A percentile compares a stretch with the other conserved stretches of the same genome.
phyloP scores from a whole-genome alignment of 78 protist species.

The Carpediemonas membranifera region DNA sequence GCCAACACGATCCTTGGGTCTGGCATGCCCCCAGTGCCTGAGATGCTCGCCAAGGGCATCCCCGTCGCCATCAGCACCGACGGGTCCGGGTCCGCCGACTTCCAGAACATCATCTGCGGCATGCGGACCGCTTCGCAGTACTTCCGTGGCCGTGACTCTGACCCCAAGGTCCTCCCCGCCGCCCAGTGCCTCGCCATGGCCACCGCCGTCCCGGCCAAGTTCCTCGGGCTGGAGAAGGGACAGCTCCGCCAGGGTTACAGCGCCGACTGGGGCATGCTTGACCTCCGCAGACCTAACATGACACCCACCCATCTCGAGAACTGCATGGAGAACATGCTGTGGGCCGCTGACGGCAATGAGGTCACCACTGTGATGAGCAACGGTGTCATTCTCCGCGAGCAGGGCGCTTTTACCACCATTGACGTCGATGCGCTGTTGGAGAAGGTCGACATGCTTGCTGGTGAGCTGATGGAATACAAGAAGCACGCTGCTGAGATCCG shows the following conservation, averaged over 20 bases:
- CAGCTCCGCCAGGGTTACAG: not conserved
- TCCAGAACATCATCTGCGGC: constrained; percentile 22
- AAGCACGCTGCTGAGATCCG: not conserved
- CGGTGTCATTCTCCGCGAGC: constrained; percentile 22
- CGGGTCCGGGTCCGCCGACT: constrained; percentile 38
- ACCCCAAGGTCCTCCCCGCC: constrained; percentile 20
- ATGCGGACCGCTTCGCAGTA: constrained; percentile 14
- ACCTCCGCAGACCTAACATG: constrained; percentile 6
- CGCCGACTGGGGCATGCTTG: constrained; percentile 20
- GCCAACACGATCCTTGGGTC: constrained; percentile 28
- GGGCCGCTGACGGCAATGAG: constrained; percentile 31
- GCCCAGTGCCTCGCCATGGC: constrained; percentile 12
- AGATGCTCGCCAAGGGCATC: constrained; percentile 18
- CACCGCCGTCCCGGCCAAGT: constrained; percentile 14
- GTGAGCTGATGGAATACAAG: not conserved
- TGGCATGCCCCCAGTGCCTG: constrained; percentile 27
- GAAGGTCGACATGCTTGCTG: constrained; percentile 4
- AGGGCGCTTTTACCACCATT: not conserved
- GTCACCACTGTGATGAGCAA: constrained; percentile 22
- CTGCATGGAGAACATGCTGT: constrained; percentile 15
- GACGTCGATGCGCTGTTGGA: not conserved
- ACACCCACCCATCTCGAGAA: constrained; percentile 8
- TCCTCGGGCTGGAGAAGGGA: constrained; percentile 12
- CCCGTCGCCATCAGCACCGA: constrained; percentile 38
- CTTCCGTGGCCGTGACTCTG: constrained; percentile 1